These are phyloP conservation scores for Theileria parva DNA, from an alignment of 169 alveolate genomes.

Conservation along the genomic window DNA sequence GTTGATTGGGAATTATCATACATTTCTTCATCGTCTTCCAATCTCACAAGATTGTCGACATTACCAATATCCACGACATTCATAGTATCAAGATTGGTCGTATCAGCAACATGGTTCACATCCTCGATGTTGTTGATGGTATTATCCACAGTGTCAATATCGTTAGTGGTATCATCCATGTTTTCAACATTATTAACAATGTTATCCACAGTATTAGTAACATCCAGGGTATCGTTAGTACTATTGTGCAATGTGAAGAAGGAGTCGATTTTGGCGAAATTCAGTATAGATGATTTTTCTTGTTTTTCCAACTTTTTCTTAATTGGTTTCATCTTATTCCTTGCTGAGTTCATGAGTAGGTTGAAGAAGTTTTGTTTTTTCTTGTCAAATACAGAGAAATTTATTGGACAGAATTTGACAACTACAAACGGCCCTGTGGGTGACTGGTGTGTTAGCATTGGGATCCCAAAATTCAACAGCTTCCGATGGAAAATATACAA, in stretches of 20 bases:
- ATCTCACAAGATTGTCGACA: too few relatives aligned
- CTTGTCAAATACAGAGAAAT: constrained; percentile 32
- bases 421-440: constrained; percentile 71
- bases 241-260: not conserved
- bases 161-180: not conserved
- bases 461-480: constrained; percentile 51
- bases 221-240: not conserved
- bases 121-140: too few relatives aligned
- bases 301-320: constrained; percentile 10
- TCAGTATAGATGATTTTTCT: not conserved
- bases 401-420: constrained; percentile 56
- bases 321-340: constrained; percentile 21
- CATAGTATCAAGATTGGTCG: too few relatives aligned
- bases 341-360: constrained; percentile 23
- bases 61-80: too few relatives aligned
- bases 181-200: not conserved
- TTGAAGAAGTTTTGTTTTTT: constrained; percentile 47
- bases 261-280: constrained; percentile 10
- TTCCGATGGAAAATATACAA: constrained; percentile 62
- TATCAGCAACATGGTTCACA: too few relatives aligned
- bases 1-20: not conserved
- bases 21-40: not conserved
- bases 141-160: too few relatives aligned
- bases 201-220: not conserved
- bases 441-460: constrained; percentile 66